Evolutionary conservation across 345 rosid genomes (phyloP), one percentile per base, ranked within the genome.

Genomic region (Physaria fendleri): DNA sequence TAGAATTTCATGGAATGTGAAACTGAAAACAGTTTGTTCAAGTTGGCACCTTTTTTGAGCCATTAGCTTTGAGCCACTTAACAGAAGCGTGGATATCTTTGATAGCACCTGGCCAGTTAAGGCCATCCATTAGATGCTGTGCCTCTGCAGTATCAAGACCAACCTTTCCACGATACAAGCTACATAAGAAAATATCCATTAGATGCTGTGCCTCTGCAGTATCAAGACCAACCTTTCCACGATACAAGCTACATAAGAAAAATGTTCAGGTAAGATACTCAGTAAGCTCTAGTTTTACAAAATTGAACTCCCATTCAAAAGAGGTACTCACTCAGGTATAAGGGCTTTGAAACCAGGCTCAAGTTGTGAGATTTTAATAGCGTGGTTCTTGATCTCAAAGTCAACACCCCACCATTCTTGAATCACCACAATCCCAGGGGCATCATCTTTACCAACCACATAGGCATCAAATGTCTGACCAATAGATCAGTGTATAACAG

Each of bases 401-500:
- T 92, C 98, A 71, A 88, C 93, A 48, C 97, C 98, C 97, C 98
- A 92, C 98, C 98, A 92, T 68, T 92, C 98, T 49, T 92, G 97
- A 49, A 92, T 70, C 73, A 92, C 95, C 13, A 92, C 91, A 34
- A 89, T 80, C 28, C 98, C 98, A 0, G 95, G 95, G 8, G 91
- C 95, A 39, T 80, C 84, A 15, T 86, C 95, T 81, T 86, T 86
- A 29, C 98, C 97, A 25, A 92, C 85, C 43, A 92, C 86, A 53
- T 84, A 92, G 0, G 95, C 98, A 65, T 92, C 97, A 77, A 89
- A 88, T 15, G 84, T 73, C 98, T 92, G 62, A 55, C 53, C 55
- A 56, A 40, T 8, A 48, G 17, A 60, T 4, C 62, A 59, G 18
- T n/a, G 20, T 32, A 32, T 11, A n/a, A n/a, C n/a, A n/a, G n/a